Evolutionary conservation across 2,329 filamentous ascomycete genomes (phyloP).

Genomic region (Cadophora gregata): DNA sequence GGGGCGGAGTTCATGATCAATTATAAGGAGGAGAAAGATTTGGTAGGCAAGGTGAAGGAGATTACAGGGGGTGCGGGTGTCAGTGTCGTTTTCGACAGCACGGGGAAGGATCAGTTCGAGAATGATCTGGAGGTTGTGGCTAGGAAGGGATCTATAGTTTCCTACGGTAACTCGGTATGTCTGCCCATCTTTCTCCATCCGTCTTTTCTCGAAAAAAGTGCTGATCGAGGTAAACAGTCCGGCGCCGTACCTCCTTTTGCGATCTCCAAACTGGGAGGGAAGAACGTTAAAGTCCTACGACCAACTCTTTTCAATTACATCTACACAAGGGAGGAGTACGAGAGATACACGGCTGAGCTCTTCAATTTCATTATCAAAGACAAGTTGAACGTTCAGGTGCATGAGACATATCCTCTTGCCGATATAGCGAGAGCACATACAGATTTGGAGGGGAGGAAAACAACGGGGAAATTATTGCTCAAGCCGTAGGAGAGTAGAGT

Average conservation of each 20-base stretch:
- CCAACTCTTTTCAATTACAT: slow-evolving; percentile 77
- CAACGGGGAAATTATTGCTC: slow-evolving; percentile 82
- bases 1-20: slow-evolving; percentile 77
- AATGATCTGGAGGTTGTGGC: slow-evolving; percentile 75
- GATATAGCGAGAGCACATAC: slow-evolving; percentile 75
- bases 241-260: slow-evolving; percentile 76
- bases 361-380: slow-evolving; percentile 73
- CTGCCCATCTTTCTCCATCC: neutral
- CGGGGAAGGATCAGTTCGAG: slow-evolving; percentile 87
- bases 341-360: slow-evolving; percentile 72
- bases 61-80: slow-evolving; percentile 77
- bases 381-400: slow-evolving; percentile 74
- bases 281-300: slow-evolving; percentile 80
- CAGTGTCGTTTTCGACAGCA: slow-evolving; percentile 82
- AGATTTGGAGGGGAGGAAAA: slow-evolving; percentile 82
- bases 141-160: slow-evolving; percentile 77
- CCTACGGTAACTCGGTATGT: slow-evolving; percentile 79
- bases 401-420: slow-evolving; percentile 77
- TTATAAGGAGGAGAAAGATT: slow-evolving; percentile 64
- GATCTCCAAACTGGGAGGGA: slow-evolving; percentile 63
- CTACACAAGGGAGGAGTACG: slow-evolving; percentile 70
- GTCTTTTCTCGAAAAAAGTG: neutral
- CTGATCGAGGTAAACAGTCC: slow-evolving; percentile 46
- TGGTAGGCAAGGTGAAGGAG: slow-evolving; percentile 65
- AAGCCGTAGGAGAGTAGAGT: slow-evolving; percentile 55